A percentile compares a stretch with the other conserved stretches of the same genome.
phyloP scores from a whole-genome alignment of 306 rosid genomes.

The Pterocarpus santalinus region DNA sequence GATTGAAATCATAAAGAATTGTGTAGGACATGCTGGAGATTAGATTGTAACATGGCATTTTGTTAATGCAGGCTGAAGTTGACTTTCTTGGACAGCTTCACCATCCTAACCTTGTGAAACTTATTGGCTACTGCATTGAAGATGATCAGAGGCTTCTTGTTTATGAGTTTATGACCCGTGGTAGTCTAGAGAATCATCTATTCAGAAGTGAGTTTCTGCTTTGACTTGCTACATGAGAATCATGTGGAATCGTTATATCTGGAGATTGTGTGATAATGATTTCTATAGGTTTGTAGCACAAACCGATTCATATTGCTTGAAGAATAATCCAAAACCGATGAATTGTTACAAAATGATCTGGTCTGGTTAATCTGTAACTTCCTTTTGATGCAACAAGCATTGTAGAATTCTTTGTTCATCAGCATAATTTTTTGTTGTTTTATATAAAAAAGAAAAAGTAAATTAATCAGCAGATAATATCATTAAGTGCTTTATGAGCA shows the following conservation, averaged over 20 bases:
- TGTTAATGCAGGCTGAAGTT: constrained; percentile 90
- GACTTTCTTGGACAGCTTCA: constrained; percentile 98
- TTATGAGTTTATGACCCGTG: constrained; percentile 95
- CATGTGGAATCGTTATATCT: not conserved
- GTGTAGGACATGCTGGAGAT: constrained; percentile 43
- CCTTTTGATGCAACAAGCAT: constrained; percentile 10
- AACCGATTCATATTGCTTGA: constrained; percentile 14
- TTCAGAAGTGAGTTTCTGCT: constrained; percentile 81
- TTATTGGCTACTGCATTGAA: constrained; percentile 91
- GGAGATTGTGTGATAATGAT: constrained; percentile 11
- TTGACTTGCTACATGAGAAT: constrained; percentile 36
- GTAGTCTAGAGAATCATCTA: constrained; percentile 97
- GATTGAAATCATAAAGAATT: constrained; percentile 56
- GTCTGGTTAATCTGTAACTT: constrained; percentile 31
- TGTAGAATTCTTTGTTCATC: constrained; percentile 21
- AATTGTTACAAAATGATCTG: constrained; percentile 19
- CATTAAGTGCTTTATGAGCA: constrained; percentile 12
- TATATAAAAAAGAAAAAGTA: not conserved
- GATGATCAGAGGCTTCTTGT: constrained; percentile 93
- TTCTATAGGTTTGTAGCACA: constrained; percentile 20
- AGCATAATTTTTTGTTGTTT: not conserved
- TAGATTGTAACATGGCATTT: constrained; percentile 49
- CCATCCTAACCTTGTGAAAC: constrained; percentile 94
- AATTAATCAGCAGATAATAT: not conserved
- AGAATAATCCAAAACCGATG: constrained; percentile 22